Base-by-base conservation (phyloP, 352 stramenopile genomes). In the Achlya hypogyna region DNA sequence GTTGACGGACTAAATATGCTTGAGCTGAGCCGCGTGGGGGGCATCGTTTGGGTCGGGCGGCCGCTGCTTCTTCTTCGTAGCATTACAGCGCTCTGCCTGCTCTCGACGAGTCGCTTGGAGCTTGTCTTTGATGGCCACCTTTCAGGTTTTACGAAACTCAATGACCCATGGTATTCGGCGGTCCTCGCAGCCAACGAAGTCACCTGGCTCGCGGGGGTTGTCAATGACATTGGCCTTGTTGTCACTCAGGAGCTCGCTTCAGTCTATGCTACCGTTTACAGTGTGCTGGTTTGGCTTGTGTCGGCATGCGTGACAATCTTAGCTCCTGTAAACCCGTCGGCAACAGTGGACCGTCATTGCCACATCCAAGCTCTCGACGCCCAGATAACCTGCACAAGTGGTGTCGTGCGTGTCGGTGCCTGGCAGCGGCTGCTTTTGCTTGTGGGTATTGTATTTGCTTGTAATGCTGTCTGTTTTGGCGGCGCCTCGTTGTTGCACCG, bases 161-260 rank as follows among this genome's bases (percentile, higher is more conserved):
- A 31, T 10, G 49, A 10, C 2, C 45, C 58, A 16, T 53, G 32
- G 58, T 65, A 65, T 23, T 43, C 14, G 22, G 35, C 58, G 3
- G 20, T 18, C 34, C 14, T 65, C 25, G 58, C 58, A 2, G 58
- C 58, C 27, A 65, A 53, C 45, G 58, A 65, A 65, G 35, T 65
- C 45, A 53, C 58, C 25, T 65, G 58, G 58, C 32, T 65, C 32
- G 58, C 53, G 12, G 35, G 28, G 5, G n/a, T 65, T 53, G 58
- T 65, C 12, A 65, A 65, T 22, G 58, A 65, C 58, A 54, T 65
- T 51, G 16, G 5, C 6, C 16, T 65, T 5, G 45, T 53, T 16
- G 28, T 54, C 23, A 65, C 58, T 16, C 40, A 65, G 53, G 58
- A 65, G 3, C 35, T 35, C 42, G 53, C 58, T 25, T 10, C 16